phyloP scores from a whole-genome alignment of 2,329 filamentous ascomycete genomes.

The Phoma sp. region DNA sequence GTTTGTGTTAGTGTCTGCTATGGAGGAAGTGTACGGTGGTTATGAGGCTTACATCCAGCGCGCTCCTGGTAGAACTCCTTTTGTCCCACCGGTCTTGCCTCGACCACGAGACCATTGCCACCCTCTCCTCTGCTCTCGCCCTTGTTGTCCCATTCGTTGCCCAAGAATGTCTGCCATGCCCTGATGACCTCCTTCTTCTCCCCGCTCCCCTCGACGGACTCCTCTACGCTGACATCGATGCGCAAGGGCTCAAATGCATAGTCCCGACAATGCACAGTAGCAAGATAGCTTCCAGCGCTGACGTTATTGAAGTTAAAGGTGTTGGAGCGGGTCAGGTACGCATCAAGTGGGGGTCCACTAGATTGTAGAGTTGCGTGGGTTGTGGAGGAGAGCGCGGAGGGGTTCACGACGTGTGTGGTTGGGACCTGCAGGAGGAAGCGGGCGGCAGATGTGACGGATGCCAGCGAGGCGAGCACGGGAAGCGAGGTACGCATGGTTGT shows the following conservation, averaged over 20 bases:
- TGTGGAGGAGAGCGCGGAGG: slow-evolving; percentile 59
- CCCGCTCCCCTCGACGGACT: slow-evolving; percentile 37
- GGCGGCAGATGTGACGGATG: slow-evolving; percentile 50
- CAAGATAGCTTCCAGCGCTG: slow-evolving; percentile 75
- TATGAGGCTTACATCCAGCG: slow-evolving; percentile 69
- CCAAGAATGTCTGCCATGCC: slow-evolving; percentile 85
- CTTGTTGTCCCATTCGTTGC: slow-evolving; percentile 88
- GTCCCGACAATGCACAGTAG: slow-evolving; percentile 77
- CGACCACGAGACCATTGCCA: slow-evolving; percentile 58
- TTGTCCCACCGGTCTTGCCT: slow-evolving; percentile 65
- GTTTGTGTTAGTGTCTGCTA: slow-evolving; percentile 25
- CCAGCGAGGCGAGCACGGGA: slow-evolving; percentile 50
- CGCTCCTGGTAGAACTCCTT: slow-evolving; percentile 82
- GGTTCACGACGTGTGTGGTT: slow-evolving; percentile 51
- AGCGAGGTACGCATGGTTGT: slow-evolving; percentile 44
- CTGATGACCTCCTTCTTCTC: slow-evolving; percentile 57
- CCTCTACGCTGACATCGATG: slow-evolving; percentile 68
- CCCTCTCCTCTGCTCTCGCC: slow-evolving; percentile 65
- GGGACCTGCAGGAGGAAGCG: slow-evolving; percentile 61
- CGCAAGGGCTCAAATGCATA: slow-evolving; percentile 80
- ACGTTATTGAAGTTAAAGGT: slow-evolving; percentile 80
- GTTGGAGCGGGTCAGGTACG: slow-evolving; percentile 71
- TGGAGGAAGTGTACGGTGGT: background rate
- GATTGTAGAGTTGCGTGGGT: slow-evolving; percentile 72
- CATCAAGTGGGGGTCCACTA: slow-evolving; percentile 56